These are phyloP conservation scores for Austroboletus eburneus DNA, from an alignment of 768 basidiomycete species.

Conservation along the genomic window DNA sequence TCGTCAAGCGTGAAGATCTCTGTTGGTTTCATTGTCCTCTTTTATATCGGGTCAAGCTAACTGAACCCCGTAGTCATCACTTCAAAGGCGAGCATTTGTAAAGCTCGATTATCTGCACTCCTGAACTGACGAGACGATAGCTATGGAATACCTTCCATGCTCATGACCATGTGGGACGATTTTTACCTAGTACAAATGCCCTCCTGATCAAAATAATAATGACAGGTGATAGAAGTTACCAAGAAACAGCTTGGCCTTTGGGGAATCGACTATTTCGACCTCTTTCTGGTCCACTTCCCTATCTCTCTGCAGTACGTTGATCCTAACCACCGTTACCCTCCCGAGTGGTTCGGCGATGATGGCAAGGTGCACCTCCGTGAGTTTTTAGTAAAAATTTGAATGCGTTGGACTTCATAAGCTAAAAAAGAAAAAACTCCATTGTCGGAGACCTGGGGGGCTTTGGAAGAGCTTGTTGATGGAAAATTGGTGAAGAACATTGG, in stretches of 20 bases:
- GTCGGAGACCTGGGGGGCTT: conserved; percentile 78
- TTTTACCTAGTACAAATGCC: background rate
- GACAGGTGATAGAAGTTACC: conserved; percentile 49
- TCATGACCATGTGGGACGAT: conserved; percentile 56
- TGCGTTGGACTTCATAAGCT: background rate
- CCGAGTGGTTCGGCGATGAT: conserved; percentile 78
- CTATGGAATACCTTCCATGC: conserved; percentile 91
- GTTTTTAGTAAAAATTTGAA: conserved; percentile 12
- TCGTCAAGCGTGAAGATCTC: conserved; percentile 85
- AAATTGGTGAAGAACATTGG: conserved; percentile 78
- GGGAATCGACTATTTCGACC: conserved; percentile 82
- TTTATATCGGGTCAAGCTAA: conserved; percentile 1
- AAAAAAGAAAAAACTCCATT: conserved; percentile 58
- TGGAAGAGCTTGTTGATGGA: conserved; percentile 76
- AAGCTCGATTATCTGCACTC: background rate
- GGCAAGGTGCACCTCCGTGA: conserved; percentile 62
- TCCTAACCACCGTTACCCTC: conserved; percentile 69
- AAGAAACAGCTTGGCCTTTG: conserved; percentile 71
- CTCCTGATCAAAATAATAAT: background rate
- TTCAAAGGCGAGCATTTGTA: conserved; percentile 53
- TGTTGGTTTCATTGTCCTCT: conserved; percentile 44
- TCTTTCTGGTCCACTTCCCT: conserved; percentile 85
- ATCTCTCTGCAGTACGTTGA: conserved; percentile 79
- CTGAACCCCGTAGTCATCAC: conserved; percentile 57
- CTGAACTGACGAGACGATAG: conserved; percentile 30